Percentiles rank a stretch among this genome's conserved stretches.
Conservation (phyloP, 495 filamentous ascomycete species). For the Barbatosphaeria neglecta region DNA sequence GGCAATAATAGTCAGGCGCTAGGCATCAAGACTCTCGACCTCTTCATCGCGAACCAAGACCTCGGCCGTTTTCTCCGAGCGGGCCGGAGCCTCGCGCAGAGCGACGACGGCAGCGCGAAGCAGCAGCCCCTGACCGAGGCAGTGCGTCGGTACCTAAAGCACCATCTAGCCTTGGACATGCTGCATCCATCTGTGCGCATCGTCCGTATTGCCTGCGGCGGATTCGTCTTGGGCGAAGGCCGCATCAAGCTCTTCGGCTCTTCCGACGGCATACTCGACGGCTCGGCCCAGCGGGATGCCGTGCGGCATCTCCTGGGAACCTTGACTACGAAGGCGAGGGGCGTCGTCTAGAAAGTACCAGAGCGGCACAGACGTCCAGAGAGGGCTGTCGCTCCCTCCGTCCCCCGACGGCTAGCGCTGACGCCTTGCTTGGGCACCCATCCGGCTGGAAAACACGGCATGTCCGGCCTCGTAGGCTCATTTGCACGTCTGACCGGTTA, state of each 20-base stretch:
- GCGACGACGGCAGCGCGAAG: neutral
- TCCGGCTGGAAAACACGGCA: no score
- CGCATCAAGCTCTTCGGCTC: constrained; percentile 30
- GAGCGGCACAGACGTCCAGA: no score
- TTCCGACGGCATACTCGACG: neutral
- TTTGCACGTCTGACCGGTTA: no score
- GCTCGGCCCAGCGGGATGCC: neutral
- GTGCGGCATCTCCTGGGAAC: neutral
- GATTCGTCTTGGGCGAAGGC: constrained; percentile 31
- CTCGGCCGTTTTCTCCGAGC: constrained; percentile 12
- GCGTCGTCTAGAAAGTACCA: neutral
- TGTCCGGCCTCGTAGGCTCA: no score
- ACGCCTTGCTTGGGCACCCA: no score
- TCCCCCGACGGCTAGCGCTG: no score
- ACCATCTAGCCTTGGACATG: constrained; percentile 28
- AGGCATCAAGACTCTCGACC: constrained; percentile 29
- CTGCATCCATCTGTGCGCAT: constrained; percentile 34
- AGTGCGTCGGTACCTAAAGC: constrained; percentile 24
- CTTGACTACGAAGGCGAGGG: neutral
- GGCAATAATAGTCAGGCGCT: constrained; percentile 3
- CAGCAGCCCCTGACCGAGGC: constrained; percentile 35
- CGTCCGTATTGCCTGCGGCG: constrained; percentile 29
- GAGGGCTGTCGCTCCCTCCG: no score
- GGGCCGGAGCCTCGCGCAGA: neutral
- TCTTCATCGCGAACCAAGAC: constrained; percentile 27